Evolutionary conservation across 176 grass and related monocot genomes (phyloP), one percentile per base, ranked within the genome.

Genomic region (Chloris gayana): DNA sequence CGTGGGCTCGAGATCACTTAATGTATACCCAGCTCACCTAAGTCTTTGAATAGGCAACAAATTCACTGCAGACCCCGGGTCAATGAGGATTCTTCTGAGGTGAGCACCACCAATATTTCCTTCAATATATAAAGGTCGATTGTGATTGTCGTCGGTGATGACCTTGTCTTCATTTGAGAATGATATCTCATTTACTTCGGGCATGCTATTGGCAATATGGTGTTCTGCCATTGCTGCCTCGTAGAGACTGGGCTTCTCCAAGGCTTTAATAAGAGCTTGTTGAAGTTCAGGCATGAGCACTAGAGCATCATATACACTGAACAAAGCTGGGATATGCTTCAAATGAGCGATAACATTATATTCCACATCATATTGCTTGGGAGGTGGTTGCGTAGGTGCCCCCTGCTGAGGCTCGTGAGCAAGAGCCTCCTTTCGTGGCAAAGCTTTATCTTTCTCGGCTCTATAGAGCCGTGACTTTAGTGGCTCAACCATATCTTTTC

Each of bases 191-290:
- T 49, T 78, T 2, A 30, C 5, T 0, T 21, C 19, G 0, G 32
- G 0, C 0, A 26, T 17, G 1, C 34, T 46, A 2, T 9, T 3
- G 15, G n/a, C 1, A 5, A 64, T 4, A 0, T 11, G 15, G 22
- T 63, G 35, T 3, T 46, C 63, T 1, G 73, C 22, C 71, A 73
- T 73, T 3, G 8, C 29, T 0, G 56, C 49, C 19, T 73, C 49
- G 14, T 56, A 56, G 30, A 54, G 4, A 0, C 35, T 30, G 1
- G 49, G 30, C 0, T 11, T 18, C 7, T 12, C 47, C 0, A 73
- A 4, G 2, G 49, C 70, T 9, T 51, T 7, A 4, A 72, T 1
- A 0, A 72, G 26, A 1, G 44, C 70, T 19, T 72, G 7, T 0
- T 45, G 25, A 2, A 72, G 25, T 4, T 72, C 44, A 3, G 70